A percentile compares a stretch with the other conserved stretches of the same genome.
Conservation (phyloP, 768 basidiomycete genomes). For the Boletellus emodensis region DNA sequence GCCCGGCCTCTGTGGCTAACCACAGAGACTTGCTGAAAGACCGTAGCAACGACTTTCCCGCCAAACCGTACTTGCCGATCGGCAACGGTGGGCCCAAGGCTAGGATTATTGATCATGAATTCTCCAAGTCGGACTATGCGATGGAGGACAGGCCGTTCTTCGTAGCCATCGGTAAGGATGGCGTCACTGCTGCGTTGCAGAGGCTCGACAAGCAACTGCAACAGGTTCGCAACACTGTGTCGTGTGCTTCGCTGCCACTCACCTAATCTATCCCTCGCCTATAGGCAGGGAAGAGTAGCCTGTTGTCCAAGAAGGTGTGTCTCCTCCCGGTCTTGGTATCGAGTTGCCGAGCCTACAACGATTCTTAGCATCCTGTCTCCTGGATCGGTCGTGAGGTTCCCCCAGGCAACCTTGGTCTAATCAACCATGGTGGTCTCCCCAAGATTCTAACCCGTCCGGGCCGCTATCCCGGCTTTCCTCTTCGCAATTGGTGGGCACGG, state of each 20-base stretch:
- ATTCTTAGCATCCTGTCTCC: conserved; percentile 47
- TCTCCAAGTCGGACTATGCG: conserved; percentile 47
- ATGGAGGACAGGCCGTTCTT: conserved; percentile 66
- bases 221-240: conserved; percentile 19
- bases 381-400: conserved; percentile 71
- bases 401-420: conserved; percentile 69
- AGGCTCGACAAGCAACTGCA: conserved; percentile 63
- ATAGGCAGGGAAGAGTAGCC: conserved; percentile 51
- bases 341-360: not conserved
- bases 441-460: conserved; percentile 73
- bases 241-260: not conserved
- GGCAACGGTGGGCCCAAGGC: conserved; percentile 11
- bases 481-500: conserved; percentile 84
- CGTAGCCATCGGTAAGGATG: conserved; percentile 61
- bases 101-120: conserved; percentile 30
- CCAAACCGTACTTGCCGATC: conserved; percentile 15
- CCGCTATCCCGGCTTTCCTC: conserved; percentile 70
- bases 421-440: conserved; percentile 80
- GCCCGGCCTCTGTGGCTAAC: conserved; percentile 25
- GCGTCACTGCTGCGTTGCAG: conserved; percentile 64
- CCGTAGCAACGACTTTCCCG: conserved; percentile 17
- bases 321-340: not conserved
- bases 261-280: conserved; percentile 3
- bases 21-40: conserved; percentile 23
- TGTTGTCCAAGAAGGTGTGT: conserved; percentile 62